Evolutionary conservation across 106 monocot genomes (phyloP).

Genomic region (Dioscorea dumetorum): DNA sequence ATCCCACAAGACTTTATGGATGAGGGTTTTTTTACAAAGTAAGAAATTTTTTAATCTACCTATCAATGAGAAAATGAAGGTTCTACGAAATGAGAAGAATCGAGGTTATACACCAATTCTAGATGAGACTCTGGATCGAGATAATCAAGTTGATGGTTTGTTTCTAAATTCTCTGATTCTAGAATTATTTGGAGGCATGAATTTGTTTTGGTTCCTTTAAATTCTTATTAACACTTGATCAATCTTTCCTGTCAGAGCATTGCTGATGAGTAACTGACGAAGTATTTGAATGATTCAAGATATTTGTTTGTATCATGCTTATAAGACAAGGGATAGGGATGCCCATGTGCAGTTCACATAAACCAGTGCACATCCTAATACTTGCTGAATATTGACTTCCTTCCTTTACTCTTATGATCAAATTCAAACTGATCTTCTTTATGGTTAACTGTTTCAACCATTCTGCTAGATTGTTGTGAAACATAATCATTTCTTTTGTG

Average conservation of each 20-base stretch:
- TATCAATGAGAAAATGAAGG: conserved; percentile 56
- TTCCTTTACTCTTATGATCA: background rate
- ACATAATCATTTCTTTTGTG: too few species aligned
- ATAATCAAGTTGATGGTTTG: conserved; percentile 78
- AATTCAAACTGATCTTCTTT: too few species aligned
- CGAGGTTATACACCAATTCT: conserved; percentile 79
- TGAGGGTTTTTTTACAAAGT: conserved; percentile 6
- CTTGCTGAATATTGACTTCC: background rate
- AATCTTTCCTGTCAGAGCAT: background rate
- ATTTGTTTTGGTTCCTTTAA: background rate
- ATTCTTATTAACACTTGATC: background rate
- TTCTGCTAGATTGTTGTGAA: too few species aligned
- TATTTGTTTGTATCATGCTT: background rate
- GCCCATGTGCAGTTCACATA: too few species aligned
- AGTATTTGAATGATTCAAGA: background rate
- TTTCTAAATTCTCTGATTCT: conserved; percentile 1
- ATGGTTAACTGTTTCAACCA: too few species aligned
- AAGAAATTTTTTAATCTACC: conserved; percentile 34
- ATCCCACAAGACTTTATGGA: conserved; percentile 12
- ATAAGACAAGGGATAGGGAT: background rate
- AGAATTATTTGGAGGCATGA: background rate
- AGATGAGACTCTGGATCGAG: conserved; percentile 71
- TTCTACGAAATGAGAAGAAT: conserved; percentile 78
- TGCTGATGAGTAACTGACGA: background rate
- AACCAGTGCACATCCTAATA: too few species aligned